Evolutionary conservation across 176 grass and related monocot genomes (phyloP).

Genomic region (Oryza officinalis): DNA sequence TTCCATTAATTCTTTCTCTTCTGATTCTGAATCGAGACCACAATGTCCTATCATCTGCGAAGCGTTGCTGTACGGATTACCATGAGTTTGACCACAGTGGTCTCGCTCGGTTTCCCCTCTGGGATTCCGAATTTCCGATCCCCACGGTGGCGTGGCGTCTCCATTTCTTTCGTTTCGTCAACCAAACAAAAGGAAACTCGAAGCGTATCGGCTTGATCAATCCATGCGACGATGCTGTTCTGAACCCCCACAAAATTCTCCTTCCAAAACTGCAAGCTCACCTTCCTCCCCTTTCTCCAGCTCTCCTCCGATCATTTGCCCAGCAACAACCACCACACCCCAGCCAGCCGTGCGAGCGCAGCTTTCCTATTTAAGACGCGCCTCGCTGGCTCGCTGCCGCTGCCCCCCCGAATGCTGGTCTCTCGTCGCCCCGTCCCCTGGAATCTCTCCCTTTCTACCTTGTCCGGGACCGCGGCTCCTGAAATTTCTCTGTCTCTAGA

Average conservation of each 20-base stretch:
- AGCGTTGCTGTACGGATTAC: too few relatives aligned
- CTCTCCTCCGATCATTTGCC: conserved; percentile 26
- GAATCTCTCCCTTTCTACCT: background rate
- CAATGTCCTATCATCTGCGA: too few relatives aligned
- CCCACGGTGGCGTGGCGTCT: background rate
- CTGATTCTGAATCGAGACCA: too few relatives aligned
- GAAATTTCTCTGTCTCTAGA: background rate
- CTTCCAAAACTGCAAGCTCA: conserved; percentile 31
- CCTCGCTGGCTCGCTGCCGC: background rate
- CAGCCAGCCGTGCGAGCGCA: background rate
- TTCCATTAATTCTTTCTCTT: too few relatives aligned
- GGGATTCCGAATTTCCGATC: background rate
- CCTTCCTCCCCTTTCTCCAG: background rate
- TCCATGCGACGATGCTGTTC: background rate
- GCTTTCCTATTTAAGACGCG: conserved; percentile 36
- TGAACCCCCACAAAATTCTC: background rate
- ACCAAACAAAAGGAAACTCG: background rate
- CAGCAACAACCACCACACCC: background rate
- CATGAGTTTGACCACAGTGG: background rate
- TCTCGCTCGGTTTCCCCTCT: background rate
- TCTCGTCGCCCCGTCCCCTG: background rate
- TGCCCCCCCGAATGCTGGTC: conserved; percentile 19
- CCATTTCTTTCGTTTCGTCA: background rate
- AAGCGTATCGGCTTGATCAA: background rate
- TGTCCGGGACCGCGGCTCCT: conserved; percentile 9